Conservation (phyloP, 768 basidiomycete genomes). For the Lactifluus pinguis region DNA sequence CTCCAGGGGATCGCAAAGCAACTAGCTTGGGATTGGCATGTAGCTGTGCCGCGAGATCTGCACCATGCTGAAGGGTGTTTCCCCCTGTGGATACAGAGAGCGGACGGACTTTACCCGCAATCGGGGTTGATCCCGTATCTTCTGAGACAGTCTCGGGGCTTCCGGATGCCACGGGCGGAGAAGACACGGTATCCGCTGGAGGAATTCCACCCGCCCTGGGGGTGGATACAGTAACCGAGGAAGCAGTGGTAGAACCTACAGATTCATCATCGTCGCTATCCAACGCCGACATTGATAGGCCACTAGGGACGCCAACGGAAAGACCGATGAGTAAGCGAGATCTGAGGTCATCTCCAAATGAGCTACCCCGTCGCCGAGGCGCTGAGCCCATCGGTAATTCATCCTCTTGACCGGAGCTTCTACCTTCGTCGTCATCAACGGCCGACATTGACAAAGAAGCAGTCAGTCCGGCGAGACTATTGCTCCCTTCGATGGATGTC, state of each 20-base stretch:
- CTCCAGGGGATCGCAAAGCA: slow-evolving; percentile 32
- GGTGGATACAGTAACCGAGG: neutral
- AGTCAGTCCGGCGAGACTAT: slow-evolving; percentile 9
- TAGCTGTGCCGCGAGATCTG: slow-evolving; percentile 38
- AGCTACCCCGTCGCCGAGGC: neutral
- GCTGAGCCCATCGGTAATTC: neutral
- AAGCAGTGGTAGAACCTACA: neutral
- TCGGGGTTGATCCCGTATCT: neutral
- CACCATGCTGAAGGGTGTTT: slow-evolving; percentile 22
- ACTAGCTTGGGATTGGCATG: slow-evolving; percentile 40
- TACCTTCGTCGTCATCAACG: slow-evolving; percentile 24
- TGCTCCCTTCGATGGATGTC: slow-evolving; percentile 8
- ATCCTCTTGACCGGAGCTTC: slow-evolving; percentile 20
- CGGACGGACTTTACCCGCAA: neutral
- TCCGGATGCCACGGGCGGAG: neutral
- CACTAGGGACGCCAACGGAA: slow-evolving; percentile 24
- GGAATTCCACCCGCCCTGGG: neutral
- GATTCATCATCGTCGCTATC: slow-evolving; percentile 40
- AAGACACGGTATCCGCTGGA: neutral
- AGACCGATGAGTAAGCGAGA: slow-evolving; percentile 7
- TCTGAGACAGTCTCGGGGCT: slow-evolving; percentile 2
- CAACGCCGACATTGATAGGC: slow-evolving; percentile 44
- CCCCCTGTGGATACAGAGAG: slow-evolving; percentile 16
- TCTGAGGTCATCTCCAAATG: slow-evolving; percentile 9
- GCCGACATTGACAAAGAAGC: slow-evolving; percentile 21